Conservation (phyloP, 768 basidiomycete genomes). For the Dendrothele bispora region DNA sequence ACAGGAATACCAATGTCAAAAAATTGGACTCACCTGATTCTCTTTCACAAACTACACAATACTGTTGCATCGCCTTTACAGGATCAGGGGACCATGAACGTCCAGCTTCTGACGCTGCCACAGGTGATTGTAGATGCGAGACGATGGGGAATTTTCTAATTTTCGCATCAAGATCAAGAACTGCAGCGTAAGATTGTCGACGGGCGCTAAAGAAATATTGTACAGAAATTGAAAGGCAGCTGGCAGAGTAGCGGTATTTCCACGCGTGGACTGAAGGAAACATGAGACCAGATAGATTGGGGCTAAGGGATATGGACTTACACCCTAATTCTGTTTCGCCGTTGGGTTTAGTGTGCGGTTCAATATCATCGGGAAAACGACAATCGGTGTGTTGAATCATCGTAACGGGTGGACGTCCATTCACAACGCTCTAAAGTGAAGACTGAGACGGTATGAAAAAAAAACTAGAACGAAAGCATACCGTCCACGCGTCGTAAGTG, state of each 20-base stretch:
- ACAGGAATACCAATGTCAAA: background rate
- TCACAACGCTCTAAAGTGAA: conserved; percentile 40
- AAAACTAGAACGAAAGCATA: too few relatives aligned
- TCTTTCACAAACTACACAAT: conserved; percentile 35
- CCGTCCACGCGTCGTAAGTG: conserved; percentile 50
- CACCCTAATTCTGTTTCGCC: conserved; percentile 43
- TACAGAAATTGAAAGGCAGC: conserved; percentile 43
- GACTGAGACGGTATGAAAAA: too few relatives aligned
- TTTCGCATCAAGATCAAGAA: conserved; percentile 50
- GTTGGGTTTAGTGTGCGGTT: conserved; percentile 25
- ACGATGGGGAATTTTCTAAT: conserved; percentile 53
- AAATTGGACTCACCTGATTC: conserved; percentile 43
- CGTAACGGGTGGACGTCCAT: conserved; percentile 50
- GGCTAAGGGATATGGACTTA: conserved; percentile 27
- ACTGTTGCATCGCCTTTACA: conserved; percentile 44
- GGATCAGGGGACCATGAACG: conserved; percentile 40
- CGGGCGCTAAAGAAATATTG: conserved; percentile 41
- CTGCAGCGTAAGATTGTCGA: conserved; percentile 38
- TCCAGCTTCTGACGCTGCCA: conserved; percentile 24
- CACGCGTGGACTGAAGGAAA: conserved; percentile 38
- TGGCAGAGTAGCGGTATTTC: conserved; percentile 45
- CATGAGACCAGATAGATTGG: background rate
- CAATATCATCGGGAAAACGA: conserved; percentile 47
- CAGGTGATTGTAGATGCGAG: conserved; percentile 40
- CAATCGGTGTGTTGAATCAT: conserved; percentile 51